phyloP scores from a whole-genome alignment of 371 early-diverging fungal genomes.

The Circinella minor region DNA sequence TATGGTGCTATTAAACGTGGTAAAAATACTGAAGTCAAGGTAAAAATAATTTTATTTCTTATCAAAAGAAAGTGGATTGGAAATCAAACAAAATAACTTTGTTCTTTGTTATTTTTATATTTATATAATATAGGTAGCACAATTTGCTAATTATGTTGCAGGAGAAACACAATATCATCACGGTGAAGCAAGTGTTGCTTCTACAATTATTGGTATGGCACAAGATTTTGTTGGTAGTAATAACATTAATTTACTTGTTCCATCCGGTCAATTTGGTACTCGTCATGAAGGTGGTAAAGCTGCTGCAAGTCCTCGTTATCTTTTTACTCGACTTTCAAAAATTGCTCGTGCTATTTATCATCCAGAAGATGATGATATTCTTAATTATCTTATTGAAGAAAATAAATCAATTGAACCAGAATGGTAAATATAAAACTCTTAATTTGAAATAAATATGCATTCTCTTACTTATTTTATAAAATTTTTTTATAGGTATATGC shows the following conservation, averaged over 20 bases:
- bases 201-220: conserved; percentile 98
- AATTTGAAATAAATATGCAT: background rate
- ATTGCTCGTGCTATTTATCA: conserved; percentile 90
- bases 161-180: conserved; percentile 98
- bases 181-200: conserved; percentile 90
- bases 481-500: conserved; percentile 73
- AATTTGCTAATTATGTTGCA: conserved; percentile 95
- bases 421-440: conserved; percentile 58
- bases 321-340: conserved; percentile 84
- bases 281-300: conserved; percentile 98
- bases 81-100: no score
- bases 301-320: conserved; percentile 98
- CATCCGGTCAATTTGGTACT: conserved; percentile 98
- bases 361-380: conserved; percentile 87
- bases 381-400: conserved; percentile 95
- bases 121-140: conserved; percentile 67
- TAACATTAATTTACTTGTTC: conserved; percentile 94
- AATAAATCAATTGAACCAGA: conserved; percentile 95
- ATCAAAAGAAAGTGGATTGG: background rate
- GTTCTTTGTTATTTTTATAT: no score
- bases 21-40: conserved; percentile 89
- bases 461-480: background rate
- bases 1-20: conserved; percentile 95
- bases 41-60: conserved; percentile 22
- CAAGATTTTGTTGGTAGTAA: conserved; percentile 99